Evolutionary conservation across 306 rosid genomes (phyloP).

Genomic region (Trifolium subterraneum): DNA sequence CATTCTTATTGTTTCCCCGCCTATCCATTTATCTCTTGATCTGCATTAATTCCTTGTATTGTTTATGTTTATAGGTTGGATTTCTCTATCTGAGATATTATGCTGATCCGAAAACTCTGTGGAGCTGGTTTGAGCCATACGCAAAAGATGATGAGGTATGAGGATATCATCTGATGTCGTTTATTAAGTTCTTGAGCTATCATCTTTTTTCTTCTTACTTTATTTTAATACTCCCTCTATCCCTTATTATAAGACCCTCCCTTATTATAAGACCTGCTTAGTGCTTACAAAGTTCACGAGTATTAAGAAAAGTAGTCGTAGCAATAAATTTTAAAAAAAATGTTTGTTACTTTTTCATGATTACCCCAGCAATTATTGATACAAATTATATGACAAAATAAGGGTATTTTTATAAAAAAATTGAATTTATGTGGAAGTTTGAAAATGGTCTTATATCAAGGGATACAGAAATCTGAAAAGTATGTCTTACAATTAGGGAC

Average conservation of each 20-base stretch:
- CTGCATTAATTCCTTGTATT: constrained; percentile 35
- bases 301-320: neutral
- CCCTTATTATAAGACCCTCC: neutral
- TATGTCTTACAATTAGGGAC: neutral
- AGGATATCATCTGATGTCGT: constrained; percentile 2
- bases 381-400: neutral
- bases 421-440: neutral
- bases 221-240: neutral
- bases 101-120: constrained; percentile 87
- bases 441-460: neutral
- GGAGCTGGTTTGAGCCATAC: constrained; percentile 97
- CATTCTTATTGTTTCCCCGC: neutral
- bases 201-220: neutral
- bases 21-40: constrained; percentile 12
- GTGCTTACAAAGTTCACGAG: neutral
- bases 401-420: neutral
- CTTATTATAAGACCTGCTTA: neutral
- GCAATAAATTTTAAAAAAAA: neutral
- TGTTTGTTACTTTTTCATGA: neutral
- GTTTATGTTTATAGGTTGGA: constrained; percentile 69
- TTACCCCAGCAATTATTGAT: neutral
- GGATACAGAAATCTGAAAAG: neutral
- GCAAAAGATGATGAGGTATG: constrained; percentile 88
- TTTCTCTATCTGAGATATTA: constrained; percentile 96
- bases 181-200: constrained; percentile 24